Conservation (phyloP, 2,329 filamentous ascomycete genomes). For the Alternaria arborescens region DNA sequence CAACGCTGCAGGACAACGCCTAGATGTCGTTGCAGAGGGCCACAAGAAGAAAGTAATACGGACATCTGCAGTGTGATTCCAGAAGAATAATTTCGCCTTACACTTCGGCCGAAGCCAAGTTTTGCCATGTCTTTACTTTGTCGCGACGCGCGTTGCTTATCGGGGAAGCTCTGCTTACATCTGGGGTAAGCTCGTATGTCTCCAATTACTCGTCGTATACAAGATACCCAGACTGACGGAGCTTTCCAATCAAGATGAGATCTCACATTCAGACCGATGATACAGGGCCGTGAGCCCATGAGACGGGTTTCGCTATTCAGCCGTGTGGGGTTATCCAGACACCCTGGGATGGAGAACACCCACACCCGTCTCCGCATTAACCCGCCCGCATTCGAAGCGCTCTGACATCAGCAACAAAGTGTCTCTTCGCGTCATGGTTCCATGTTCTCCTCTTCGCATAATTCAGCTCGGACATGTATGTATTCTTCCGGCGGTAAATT, state of each 20-base stretch:
- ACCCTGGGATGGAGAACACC: constrained; percentile 26
- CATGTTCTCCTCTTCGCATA: constrained; percentile 17
- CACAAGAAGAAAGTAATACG: constrained; percentile 39
- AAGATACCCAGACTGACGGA: constrained; percentile 18
- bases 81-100: not conserved
- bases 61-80: constrained; percentile 30
- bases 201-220: constrained; percentile 15
- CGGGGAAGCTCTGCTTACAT: constrained; percentile 20
- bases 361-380: constrained; percentile 17
- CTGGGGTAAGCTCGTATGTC: constrained; percentile 25
- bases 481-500: constrained; percentile 27
- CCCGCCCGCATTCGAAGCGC: constrained; percentile 13
- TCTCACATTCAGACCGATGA: constrained; percentile 31
- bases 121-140: constrained; percentile 10
- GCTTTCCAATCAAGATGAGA: constrained; percentile 20
- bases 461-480: constrained; percentile 11
- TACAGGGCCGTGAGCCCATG: constrained; percentile 22
- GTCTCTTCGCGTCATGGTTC: constrained; percentile 10
- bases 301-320: constrained; percentile 22
- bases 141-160: constrained; percentile 30
- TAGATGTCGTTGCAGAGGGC: constrained; percentile 31
- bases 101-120: constrained; percentile 1
- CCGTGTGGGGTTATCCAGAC: constrained; percentile 31
- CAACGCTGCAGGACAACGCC: constrained; percentile 24
- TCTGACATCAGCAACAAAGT: constrained; percentile 31